Evolutionary conservation across 2,329 filamentous ascomycete genomes (phyloP).

Genomic region (Verticillium isaacii): DNA sequence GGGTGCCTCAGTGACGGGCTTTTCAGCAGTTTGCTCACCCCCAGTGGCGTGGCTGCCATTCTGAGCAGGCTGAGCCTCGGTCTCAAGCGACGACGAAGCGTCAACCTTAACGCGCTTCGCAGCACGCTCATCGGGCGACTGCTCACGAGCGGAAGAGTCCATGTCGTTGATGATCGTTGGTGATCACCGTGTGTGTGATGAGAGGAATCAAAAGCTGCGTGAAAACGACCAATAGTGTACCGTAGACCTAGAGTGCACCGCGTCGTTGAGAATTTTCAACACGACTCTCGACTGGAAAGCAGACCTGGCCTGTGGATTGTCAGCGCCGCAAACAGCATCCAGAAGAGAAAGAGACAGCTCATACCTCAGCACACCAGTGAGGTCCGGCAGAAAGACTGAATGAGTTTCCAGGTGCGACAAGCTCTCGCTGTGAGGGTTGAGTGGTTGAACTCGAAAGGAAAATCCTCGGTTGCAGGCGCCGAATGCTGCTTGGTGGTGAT

Average conservation of each 20-base stretch:
- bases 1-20: neutral
- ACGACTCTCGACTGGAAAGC: neutral
- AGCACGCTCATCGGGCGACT: conserved; percentile 13
- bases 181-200: neutral
- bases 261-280: neutral
- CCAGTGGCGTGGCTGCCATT: conserved; percentile 5
- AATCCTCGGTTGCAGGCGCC: neutral
- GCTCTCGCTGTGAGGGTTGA: neutral
- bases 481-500: neutral
- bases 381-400: neutral
- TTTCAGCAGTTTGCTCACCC: conserved; percentile 6
- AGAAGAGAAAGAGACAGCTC: neutral
- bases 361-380: neutral
- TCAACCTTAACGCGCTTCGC: conserved; percentile 17
- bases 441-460: neutral
- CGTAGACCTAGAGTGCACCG: neutral
- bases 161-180: neutral
- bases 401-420: neutral
- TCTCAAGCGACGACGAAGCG: conserved; percentile 5
- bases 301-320: neutral
- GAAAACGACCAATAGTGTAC: neutral
- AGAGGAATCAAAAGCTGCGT: neutral
- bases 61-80: neutral
- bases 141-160: neutral
- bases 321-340: neutral